phyloP scores from a whole-genome alignment of 2,329 filamentous ascomycete genomes.

The Neonectria ditissima region DNA sequence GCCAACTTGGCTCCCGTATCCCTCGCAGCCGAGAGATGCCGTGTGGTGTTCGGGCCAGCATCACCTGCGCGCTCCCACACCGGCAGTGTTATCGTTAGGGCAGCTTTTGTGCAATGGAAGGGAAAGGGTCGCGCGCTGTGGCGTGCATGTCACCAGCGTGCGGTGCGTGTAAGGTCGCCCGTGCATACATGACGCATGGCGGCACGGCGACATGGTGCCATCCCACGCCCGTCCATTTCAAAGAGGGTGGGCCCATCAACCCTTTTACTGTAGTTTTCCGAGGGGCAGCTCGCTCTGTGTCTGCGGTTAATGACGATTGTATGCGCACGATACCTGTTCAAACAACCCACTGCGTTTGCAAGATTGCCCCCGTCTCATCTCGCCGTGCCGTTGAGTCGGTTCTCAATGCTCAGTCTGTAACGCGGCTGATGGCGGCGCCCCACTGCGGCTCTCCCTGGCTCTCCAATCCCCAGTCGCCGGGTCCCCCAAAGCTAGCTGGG shows the following conservation, averaged over 20 bases:
- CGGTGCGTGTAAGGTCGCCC: slow-evolving; percentile 27
- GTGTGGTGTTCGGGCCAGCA: slow-evolving; percentile 15
- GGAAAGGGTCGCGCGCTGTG: slow-evolving; percentile 22
- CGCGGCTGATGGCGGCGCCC: slow-evolving; percentile 17
- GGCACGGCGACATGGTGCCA: slow-evolving; percentile 34
- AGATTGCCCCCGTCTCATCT: slow-evolving; percentile 1
- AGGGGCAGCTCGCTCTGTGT: background rate
- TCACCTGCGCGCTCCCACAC: slow-evolving; percentile 21
- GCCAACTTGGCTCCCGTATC: slow-evolving; percentile 2
- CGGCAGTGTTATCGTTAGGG: slow-evolving; percentile 17
- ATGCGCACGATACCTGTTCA: background rate
- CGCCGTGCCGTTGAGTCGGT: slow-evolving; percentile 3
- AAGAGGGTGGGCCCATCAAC: slow-evolving; percentile 21
- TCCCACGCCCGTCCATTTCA: slow-evolving; percentile 25
- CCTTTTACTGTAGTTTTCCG: slow-evolving; percentile 3
- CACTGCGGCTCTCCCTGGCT: slow-evolving; percentile 34
- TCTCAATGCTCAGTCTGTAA: slow-evolving; percentile 5
- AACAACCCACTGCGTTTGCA: background rate
- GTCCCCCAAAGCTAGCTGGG: slow-evolving; percentile 39
- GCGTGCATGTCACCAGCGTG: slow-evolving; percentile 32
- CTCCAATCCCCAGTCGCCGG: slow-evolving; percentile 38
- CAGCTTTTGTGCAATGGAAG: slow-evolving; percentile 13
- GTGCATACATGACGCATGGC: slow-evolving; percentile 39
- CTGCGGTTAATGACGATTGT: background rate
- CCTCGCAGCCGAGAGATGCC: background rate